Percentiles rank a stretch among this genome's conserved stretches.
These are phyloP conservation scores for Pythium diclinum DNA, from an alignment of 352 stramenopile genomes.

Conservation along the genomic window DNA sequence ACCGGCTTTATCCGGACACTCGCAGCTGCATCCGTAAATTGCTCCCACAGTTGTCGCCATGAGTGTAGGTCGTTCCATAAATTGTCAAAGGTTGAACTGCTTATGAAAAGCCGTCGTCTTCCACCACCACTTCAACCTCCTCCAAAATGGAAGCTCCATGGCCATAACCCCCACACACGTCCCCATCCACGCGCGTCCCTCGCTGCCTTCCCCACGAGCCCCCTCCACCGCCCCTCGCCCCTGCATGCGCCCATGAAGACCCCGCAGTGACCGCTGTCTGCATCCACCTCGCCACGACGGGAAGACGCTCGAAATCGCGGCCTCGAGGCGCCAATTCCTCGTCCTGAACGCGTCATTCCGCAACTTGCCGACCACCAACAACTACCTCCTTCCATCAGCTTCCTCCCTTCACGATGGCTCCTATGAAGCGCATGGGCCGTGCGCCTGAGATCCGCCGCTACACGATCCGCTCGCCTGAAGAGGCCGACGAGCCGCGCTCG, in stretches of 20 bases:
- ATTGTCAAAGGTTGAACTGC: neutral
- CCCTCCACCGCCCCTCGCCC: too few relatives aligned
- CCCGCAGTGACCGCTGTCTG: neutral
- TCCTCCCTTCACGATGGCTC: neutral
- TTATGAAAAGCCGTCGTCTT: neutral
- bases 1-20: constrained; percentile 18
- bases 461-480: constrained; percentile 10
- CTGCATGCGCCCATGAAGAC: neutral
- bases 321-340: neutral
- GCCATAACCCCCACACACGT: neutral
- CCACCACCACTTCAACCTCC: neutral
- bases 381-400: neutral
- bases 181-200: neutral
- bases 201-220: neutral
- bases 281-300: neutral
- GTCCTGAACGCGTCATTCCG: constrained; percentile 3
- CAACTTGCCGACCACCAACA: constrained; percentile 8
- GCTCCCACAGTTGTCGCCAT: constrained; percentile 5
- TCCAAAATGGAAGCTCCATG: neutral
- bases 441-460: constrained; percentile 12
- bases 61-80: constrained; percentile 14
- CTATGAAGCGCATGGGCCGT: neutral
- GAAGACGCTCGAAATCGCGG: neutral
- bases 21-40: neutral
- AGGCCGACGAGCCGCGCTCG: constrained; percentile 23